phyloP scores from a whole-genome alignment of 306 rosid genomes.

The Ammopiptanthus mongolicus region DNA sequence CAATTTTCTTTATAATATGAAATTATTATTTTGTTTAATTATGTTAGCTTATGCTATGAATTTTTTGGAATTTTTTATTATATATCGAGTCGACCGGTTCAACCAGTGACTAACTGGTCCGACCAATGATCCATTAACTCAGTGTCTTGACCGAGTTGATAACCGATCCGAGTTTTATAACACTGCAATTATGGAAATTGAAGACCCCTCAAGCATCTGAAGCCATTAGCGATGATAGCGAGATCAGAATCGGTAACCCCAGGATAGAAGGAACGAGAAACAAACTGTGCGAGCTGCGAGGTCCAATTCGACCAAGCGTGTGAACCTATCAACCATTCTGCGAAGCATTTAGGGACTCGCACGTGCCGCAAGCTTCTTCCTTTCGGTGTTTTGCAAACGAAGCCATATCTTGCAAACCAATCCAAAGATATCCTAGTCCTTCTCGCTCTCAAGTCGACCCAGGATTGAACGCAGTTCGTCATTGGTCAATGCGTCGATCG shows the following conservation, averaged over 20 bases:
- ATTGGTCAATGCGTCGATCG: constrained; percentile 53
- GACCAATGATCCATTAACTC: no score
- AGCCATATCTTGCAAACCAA: constrained; percentile 90
- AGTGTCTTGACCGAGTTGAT: no score
- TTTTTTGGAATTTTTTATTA: no score
- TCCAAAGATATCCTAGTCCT: constrained; percentile 80
- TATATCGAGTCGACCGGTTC: no score
- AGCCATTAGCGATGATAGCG: constrained; percentile 62
- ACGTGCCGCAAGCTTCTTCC: constrained; percentile 87
- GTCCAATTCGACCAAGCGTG: constrained; percentile 64
- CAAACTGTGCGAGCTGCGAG: constrained; percentile 83
- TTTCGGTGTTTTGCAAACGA: constrained; percentile 75
- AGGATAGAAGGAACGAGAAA: constrained; percentile 88
- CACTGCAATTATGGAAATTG: no score
- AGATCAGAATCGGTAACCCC: constrained; percentile 90
- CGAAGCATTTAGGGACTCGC: constrained; percentile 89
- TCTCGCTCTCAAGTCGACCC: constrained; percentile 49
- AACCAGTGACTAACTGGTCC: no score
- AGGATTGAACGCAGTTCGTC: constrained; percentile 83
- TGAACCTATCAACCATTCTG: constrained; percentile 76
- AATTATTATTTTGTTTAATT: no score
- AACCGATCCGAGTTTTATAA: no score
- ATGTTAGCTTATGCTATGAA: no score
- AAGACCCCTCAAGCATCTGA: constrained; percentile 64
- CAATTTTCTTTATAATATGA: no score